Conservation (phyloP, 1,284 basidiomycete genomes). For the Melampsora americana region DNA sequence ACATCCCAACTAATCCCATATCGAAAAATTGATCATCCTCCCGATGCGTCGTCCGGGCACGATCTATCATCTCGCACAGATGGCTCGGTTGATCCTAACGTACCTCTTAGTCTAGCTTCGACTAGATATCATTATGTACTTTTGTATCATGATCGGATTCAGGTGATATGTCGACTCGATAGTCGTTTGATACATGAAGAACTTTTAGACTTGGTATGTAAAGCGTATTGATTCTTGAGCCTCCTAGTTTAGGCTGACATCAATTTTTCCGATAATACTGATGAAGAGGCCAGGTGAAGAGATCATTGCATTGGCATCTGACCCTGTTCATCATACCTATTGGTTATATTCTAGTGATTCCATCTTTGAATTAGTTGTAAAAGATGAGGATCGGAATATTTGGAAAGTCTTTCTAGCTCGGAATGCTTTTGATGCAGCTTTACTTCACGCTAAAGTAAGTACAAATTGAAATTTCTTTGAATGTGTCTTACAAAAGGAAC, state of each 20-base stretch:
- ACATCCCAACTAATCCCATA: constrained; percentile 59
- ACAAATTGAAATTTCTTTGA: not conserved
- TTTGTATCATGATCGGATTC: constrained; percentile 74
- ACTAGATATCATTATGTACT: constrained; percentile 92
- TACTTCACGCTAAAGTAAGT: constrained; percentile 74
- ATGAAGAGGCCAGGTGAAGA: constrained; percentile 68
- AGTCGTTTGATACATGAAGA: constrained; percentile 83
- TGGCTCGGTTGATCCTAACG: constrained; percentile 54
- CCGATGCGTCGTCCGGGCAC: constrained; percentile 54
- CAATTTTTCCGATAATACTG: not conserved
- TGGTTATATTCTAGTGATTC: constrained; percentile 91
- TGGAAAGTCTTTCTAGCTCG: constrained; percentile 87
- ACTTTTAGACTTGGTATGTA: constrained; percentile 68
- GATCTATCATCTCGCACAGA: constrained; percentile 64
- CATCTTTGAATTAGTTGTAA: constrained; percentile 80
- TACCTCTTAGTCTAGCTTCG: constrained; percentile 71
- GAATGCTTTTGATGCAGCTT: constrained; percentile 70
- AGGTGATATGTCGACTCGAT: constrained; percentile 74
- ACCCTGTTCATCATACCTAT: constrained; percentile 81
- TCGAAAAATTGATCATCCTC: constrained; percentile 41
- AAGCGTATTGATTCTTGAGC: not conserved
- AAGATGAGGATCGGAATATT: constrained; percentile 86
- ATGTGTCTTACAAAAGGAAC: constrained; percentile 2
- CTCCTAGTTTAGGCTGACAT: not conserved
- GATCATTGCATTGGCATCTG: constrained; percentile 70